Base-by-base conservation (phyloP, 2,329 filamentous ascomycete genomes). In the Colletotrichum salicis region DNA sequence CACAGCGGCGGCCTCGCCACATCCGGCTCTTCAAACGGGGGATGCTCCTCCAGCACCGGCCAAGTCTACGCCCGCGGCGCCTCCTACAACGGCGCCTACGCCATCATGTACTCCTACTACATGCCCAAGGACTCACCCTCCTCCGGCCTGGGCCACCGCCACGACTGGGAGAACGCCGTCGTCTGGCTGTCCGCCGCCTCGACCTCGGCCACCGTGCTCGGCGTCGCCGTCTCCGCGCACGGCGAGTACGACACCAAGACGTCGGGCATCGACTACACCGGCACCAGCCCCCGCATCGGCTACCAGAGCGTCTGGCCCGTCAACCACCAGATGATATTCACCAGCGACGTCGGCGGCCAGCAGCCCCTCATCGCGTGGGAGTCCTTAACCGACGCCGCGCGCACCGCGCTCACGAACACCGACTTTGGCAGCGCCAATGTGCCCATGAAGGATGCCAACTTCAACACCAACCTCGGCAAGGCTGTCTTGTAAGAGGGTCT, bases 311-410 rank as follows among this genome's bases (percentile, higher is more conserved):
- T 54, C 67, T 80, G 74, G 71, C 78, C 79, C 55, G 54, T 77
- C 55, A 75, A 84, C 76, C 83, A 84, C 74, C 75, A 80, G 58
- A 78, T 81, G 51, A 78, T 79, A 52, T 77, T 80, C 55, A 83
- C 81, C 6, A 74, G 66, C 45, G 77, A 74, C 19, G 74, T 78
- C 48, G 82, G 82, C 48, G 80, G 81, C 24, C 75, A 78, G 69
- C 82, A 83, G 77, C 82, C 82, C 2, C 71, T 85, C 54, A 77
- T 84, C 73, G 82, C 81, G 6, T 84, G 82, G 80, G 82, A 84
- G 72, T 77, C 73, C 19, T 67, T 84, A 64, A 75, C 81, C 2
- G 64, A 74, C 3, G 80, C 76, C 35, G 81, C 80, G 3, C 74
- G 79, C 65, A 78, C 64, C 27, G 81, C 82, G 0, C 76, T 84